phyloP scores from a whole-genome alignment of 192 early-diverging fungal genomes.

The Entophlyctis luteolus region DNA sequence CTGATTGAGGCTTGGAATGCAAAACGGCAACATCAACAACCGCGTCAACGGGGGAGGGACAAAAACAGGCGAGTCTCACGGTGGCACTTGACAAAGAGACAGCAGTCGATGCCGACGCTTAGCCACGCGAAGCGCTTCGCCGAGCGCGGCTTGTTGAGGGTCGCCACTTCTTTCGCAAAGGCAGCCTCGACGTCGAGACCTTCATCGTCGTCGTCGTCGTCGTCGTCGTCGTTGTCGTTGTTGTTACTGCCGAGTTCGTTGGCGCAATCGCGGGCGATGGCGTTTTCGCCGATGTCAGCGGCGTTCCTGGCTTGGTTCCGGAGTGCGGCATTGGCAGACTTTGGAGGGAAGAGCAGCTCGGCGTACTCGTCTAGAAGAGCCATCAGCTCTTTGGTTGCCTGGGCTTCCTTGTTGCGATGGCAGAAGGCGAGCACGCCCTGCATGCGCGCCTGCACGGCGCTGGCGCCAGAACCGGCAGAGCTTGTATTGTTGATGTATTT shows the following conservation, averaged over 20 bases:
- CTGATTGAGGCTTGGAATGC: slow-evolving; percentile 24
- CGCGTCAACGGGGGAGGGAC: not conserved
- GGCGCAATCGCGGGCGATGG: too few species aligned
- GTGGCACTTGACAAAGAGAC: slow-evolving; percentile 30
- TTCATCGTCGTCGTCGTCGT: slow-evolving; percentile 9
- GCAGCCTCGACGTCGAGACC: slow-evolving; percentile 27
- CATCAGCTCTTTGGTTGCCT: slow-evolving; percentile 28
- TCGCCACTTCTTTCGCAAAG: slow-evolving; percentile 29
- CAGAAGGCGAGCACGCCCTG: slow-evolving; percentile 36
- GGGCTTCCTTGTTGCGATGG: slow-evolving; percentile 24
- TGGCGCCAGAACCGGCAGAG: not conserved
- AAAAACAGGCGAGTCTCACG: slow-evolving; percentile 14
- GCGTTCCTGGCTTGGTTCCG: too few species aligned
- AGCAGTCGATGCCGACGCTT: slow-evolving; percentile 41
- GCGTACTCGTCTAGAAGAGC: slow-evolving; percentile 34
- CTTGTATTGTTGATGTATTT: not conserved
- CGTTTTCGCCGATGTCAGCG: too few species aligned
- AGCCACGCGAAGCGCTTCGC: slow-evolving; percentile 34
- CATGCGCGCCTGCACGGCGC: slow-evolving; percentile 41
- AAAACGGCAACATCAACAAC: not conserved
- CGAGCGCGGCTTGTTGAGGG: not conserved
- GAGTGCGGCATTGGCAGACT: not conserved
- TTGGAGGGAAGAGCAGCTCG: slow-evolving; percentile 26
- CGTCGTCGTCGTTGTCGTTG: not conserved
- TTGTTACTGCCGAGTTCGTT: not conserved